Base-by-base conservation (phyloP, 495 filamentous ascomycete genomes). In the Ramalina intermedia region DNA sequence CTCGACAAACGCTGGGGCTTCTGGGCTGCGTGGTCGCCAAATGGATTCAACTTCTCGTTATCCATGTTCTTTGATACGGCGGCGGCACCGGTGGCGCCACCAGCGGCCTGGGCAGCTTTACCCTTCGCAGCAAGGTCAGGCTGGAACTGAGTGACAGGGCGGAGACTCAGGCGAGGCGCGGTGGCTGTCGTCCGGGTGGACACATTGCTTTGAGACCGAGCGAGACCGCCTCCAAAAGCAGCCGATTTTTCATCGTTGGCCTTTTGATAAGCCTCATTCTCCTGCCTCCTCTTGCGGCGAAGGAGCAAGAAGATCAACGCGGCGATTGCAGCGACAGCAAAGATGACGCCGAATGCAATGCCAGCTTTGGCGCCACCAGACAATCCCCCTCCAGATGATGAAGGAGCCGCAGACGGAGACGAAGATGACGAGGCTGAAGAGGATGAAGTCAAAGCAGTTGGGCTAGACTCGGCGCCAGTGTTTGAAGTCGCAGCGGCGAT, bases 111-210 rank as follows among this genome's bases (percentile, higher is more conserved):
- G 13, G 68, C 62, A 58, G 62, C 66, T 45, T 67, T 52, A 47
- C 59, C 61, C 48, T 73, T 53, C 27, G 61, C 52, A 46, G 66
- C 60, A 37, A 87, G 69, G 51, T 76, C 81, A 8, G 88, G 88
- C 12, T 82, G 72, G 62, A 96, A 93, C 57, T 94, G 80, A 47
- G 87, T 90, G 29, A 94, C 76, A 0, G 89, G 91, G 36, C 87
- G 82, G 43, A 95, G 73, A 55, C 87, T 93, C 39, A 96, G 72
- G 47, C 80, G 78, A 3, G 90, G 84, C 16, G 79, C 80, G 41
- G 70, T 72, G 12, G 73, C 64, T 51, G 64, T 60, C n/a, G 67
- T 70, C 17, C 65, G 70, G 16, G 65, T 66, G 42, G 55, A 52
- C 44, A 68, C 68, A 35, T 61, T 56, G 49, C 69, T 69, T 47